These are phyloP conservation scores for Botrytis medusae DNA, from an alignment of 2,329 filamentous ascomycete genomes.

Conservation along the genomic window DNA sequence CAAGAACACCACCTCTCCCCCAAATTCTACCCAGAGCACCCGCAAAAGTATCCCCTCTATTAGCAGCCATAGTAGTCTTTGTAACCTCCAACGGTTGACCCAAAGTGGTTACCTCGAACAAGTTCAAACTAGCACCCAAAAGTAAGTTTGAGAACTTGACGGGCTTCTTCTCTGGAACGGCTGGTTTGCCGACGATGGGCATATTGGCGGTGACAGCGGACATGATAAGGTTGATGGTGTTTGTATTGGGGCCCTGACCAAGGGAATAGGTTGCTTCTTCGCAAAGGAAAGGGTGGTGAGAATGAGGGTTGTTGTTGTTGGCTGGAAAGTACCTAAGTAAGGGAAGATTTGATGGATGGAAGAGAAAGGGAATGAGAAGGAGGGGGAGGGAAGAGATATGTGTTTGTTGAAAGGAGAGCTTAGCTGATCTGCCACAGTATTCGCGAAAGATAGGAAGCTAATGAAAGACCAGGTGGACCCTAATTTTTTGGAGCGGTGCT, in stretches of 20 bases:
- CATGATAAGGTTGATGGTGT: slow-evolving; percentile 56
- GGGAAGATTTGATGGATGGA: background rate
- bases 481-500: background rate
- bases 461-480: slow-evolving; percentile 16
- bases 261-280: slow-evolving; percentile 90
- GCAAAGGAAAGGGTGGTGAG: slow-evolving; percentile 44
- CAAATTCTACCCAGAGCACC: slow-evolving; percentile 84
- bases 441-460: slow-evolving; percentile 4
- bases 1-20: slow-evolving; percentile 87
- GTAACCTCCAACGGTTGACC: slow-evolving; percentile 90
- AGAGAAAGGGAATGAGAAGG: background rate
- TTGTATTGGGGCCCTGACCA: slow-evolving; percentile 84
- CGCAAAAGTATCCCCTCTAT: slow-evolving; percentile 84
- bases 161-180: slow-evolving; percentile 88
- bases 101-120: slow-evolving; percentile 54
- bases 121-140: slow-evolving; percentile 44
- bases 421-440: background rate
- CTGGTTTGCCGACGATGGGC: slow-evolving; percentile 44
- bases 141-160: slow-evolving; percentile 99
- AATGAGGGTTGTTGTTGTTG: background rate
- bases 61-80: slow-evolving; percentile 99
- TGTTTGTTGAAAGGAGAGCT: slow-evolving; percentile 14
- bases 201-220: slow-evolving; percentile 53
- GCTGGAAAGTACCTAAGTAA: background rate
- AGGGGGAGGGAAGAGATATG: background rate